A percentile compares a stretch with the other conserved stretches of the same genome.
Evolutionary conservation across 2,329 filamentous ascomycete species (phyloP).

Genomic region (Aspergillus transmontanensis): DNA sequence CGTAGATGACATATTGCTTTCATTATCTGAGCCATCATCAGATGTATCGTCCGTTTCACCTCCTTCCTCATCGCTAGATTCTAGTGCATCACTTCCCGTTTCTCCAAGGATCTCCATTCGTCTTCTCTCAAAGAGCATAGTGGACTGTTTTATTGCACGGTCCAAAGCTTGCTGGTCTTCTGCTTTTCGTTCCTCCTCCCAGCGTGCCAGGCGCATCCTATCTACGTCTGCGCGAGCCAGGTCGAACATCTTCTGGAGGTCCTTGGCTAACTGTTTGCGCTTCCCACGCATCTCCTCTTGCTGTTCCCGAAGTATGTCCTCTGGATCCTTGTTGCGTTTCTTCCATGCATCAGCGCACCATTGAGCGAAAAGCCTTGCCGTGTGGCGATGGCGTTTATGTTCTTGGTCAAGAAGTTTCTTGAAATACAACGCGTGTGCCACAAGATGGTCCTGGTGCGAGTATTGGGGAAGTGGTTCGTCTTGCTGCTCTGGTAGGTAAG

Average conservation of each 20-base stretch:
- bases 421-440: constrained; percentile 78
- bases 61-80: constrained; percentile 60
- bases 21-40: constrained; percentile 59
- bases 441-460: constrained; percentile 83
- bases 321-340: constrained; percentile 51
- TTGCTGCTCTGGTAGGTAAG: constrained; percentile 71
- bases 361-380: constrained; percentile 75
- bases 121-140: constrained; percentile 51
- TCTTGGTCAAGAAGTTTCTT: constrained; percentile 78
- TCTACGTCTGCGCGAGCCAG: constrained; percentile 61
- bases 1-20: constrained; percentile 53
- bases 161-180: constrained; percentile 57
- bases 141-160: constrained; percentile 55
- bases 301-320: constrained; percentile 81
- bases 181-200: constrained; percentile 58
- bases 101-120: constrained; percentile 49
- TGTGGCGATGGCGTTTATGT: constrained; percentile 72
- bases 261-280: constrained; percentile 72
- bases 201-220: constrained; percentile 56
- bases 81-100: constrained; percentile 69
- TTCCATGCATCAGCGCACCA: constrained; percentile 47
- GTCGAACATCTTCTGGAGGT: constrained; percentile 64
- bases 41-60: constrained; percentile 44
- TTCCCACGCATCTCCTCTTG: constrained; percentile 65
- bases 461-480: constrained; percentile 79